Percentiles rank a stretch among this genome's conserved stretches.
Evolutionary conservation across 2,329 filamentous ascomycete genomes (phyloP).

Genomic region (Fusarium siculi): DNA sequence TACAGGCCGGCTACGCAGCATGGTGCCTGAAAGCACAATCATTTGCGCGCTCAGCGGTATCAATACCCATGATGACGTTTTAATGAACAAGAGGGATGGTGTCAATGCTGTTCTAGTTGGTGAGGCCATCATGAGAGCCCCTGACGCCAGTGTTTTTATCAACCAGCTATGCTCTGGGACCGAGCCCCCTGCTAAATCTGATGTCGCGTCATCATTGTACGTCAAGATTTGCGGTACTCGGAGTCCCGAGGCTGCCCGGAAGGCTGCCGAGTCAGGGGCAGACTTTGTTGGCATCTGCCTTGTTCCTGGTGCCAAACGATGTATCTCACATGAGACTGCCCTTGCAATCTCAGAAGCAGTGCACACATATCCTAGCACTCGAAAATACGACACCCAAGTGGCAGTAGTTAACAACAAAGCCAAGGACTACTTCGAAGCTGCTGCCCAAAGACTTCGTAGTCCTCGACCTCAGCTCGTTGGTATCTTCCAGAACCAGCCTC

Average conservation of each 20-base stretch:
- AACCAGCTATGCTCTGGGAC: conserved; percentile 78
- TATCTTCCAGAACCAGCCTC: conserved; percentile 91
- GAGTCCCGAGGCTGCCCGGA: conserved; percentile 79
- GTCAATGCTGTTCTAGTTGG: conserved; percentile 94
- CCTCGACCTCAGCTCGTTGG: conserved; percentile 83
- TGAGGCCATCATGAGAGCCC: conserved; percentile 93
- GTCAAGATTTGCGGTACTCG: conserved; percentile 98
- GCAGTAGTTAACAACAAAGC: conserved; percentile 49
- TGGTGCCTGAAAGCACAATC: conserved; percentile 86
- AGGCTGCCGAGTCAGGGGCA: conserved; percentile 86
- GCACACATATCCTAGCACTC: conserved; percentile 69
- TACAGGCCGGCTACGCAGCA: conserved; percentile 85
- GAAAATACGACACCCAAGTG: conserved; percentile 48
- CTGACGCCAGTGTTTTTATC: conserved; percentile 85
- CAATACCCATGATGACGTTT: conserved; percentile 86
- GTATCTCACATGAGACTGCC: conserved; percentile 81
- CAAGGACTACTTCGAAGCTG: conserved; percentile 77
- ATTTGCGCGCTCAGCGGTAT: conserved; percentile 97
- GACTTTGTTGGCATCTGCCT: conserved; percentile 95
- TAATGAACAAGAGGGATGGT: conserved; percentile 86
- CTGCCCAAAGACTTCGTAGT: conserved; percentile 59
- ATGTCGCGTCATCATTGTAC: conserved; percentile 63
- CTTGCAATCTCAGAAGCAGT: conserved; percentile 83
- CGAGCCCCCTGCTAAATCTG: conserved; percentile 49
- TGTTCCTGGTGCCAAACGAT: conserved; percentile 82